phyloP scores from a whole-genome alignment of 352 stramenopile genomes.

The Globisporangium echinulatum region DNA sequence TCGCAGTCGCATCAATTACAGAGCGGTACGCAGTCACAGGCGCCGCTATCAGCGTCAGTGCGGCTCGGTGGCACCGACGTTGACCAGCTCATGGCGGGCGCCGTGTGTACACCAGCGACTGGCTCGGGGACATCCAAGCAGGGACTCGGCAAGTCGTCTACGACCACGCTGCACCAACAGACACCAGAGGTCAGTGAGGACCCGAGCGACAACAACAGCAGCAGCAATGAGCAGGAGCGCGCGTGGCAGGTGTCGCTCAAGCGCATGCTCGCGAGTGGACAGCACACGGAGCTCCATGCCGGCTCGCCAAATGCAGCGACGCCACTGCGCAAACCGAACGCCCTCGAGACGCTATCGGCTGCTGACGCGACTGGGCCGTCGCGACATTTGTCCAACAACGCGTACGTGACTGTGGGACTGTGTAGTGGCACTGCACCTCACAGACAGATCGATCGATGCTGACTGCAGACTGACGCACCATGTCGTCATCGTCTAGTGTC shows the following conservation, averaged over 20 bases:
- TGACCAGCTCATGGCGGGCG: neutral
- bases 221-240: conserved; percentile 11
- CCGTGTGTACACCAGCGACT: no score
- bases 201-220: neutral
- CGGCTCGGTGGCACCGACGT: neutral
- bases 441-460: no score
- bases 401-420: neutral
- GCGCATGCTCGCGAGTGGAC: conserved; percentile 41
- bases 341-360: neutral
- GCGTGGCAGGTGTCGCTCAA: conserved; percentile 59
- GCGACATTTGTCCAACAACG: conserved; percentile 2
- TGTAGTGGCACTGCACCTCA: no score
- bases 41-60: neutral
- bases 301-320: neutral
- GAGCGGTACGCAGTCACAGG: conserved; percentile 3
- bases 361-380: no score
- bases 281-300: conserved; percentile 1
- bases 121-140: no score
- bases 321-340: neutral
- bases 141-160: neutral
- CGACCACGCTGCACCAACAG: no score
- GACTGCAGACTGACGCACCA: no score
- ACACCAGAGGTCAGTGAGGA: neutral
- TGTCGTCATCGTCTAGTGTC: neutral
- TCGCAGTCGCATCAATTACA: conserved; percentile 25